Conservation (phyloP, 202 grass and related monocot species). For the Zizania palustris region DNA sequence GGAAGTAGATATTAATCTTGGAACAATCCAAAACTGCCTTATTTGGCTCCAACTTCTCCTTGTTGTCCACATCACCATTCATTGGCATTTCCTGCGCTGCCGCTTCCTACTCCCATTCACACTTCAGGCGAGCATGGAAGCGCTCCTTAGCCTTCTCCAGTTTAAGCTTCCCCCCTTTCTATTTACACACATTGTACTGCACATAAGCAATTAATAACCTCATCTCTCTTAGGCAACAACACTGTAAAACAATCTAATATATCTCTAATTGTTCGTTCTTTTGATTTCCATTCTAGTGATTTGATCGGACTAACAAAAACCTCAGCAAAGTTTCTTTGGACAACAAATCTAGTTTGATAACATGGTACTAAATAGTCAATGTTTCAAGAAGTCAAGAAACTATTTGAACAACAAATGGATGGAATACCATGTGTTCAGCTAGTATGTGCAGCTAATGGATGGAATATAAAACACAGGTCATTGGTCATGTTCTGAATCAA, state of each 20-base stretch:
- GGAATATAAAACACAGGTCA: too few relatives aligned
- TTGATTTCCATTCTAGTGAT: background rate
- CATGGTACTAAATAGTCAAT: too few relatives aligned
- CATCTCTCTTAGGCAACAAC: background rate
- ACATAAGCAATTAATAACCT: constrained; percentile 20
- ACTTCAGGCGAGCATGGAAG: constrained; percentile 60
- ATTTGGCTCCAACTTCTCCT: constrained; percentile 34
- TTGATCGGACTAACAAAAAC: too few relatives aligned
- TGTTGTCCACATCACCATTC: constrained; percentile 40
- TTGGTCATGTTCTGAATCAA: too few relatives aligned
- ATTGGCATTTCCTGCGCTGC: constrained; percentile 18
- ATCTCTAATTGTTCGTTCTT: background rate
- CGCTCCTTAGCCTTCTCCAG: constrained; percentile 95
- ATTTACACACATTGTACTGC: constrained; percentile 94
- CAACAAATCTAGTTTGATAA: too few relatives aligned
- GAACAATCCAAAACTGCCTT: constrained; percentile 43
- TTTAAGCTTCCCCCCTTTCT: constrained; percentile 87
- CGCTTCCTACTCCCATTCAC: constrained; percentile 75
- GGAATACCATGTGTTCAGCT: too few relatives aligned
- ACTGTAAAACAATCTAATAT: background rate
- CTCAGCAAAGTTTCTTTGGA: too few relatives aligned
- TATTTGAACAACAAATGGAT: too few relatives aligned
- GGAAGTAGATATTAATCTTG: constrained; percentile 85
- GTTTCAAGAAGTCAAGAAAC: too few relatives aligned
- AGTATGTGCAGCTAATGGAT: too few relatives aligned